Evolutionary conservation across 2,329 filamentous ascomycete species (phyloP), one percentile per base, ranked within the genome.

Genomic region (Whalleya microplaca): DNA sequence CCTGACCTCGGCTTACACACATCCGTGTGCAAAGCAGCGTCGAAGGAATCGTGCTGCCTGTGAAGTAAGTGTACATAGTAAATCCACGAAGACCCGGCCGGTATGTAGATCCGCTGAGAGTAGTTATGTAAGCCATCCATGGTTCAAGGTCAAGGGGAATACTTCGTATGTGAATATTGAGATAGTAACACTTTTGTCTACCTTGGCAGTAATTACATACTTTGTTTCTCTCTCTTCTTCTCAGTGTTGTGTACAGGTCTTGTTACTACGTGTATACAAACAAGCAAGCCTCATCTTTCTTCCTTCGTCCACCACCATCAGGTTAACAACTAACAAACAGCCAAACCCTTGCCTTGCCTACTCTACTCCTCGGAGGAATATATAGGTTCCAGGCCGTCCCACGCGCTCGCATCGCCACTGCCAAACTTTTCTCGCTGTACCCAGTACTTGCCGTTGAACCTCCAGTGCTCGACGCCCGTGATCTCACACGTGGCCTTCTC

Each of bases 381-480:
- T 55, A 96, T 88, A 65, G 90, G 87, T 76, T 96, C 91, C 71
- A 92, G 69, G 21, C 85, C 82, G 60, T 84, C 83, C 92, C 93
- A 91, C 51, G 78, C 79, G 67, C 79, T 70, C 27, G 68, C 53
- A 59, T 84, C 80, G 49, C 89, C 85, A 53, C 80, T 75, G 19
- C 86, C 87, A 41, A 87, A 88, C 72, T 79, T 80, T 48, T 89
- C 82, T 59, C 91, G 81, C 67, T 86, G 79, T 66, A 85, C 80
- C 95, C 95, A 99, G 74, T 99, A 99, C 72, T 90, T 84, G 41
- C 89, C 90, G 68, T 87, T 96, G 69, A 94, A 96, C 64, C 87
- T 81, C 95, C 95, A 99, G 75, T 89, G 96, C 63, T 88, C 83
- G 75, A 96, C 92, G 0, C 95, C 93, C 2, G 94, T 97, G 18